phyloP scores from a whole-genome alignment of 2,329 filamentous ascomycete genomes.

The Neofusicoccum kwambonambiense region DNA sequence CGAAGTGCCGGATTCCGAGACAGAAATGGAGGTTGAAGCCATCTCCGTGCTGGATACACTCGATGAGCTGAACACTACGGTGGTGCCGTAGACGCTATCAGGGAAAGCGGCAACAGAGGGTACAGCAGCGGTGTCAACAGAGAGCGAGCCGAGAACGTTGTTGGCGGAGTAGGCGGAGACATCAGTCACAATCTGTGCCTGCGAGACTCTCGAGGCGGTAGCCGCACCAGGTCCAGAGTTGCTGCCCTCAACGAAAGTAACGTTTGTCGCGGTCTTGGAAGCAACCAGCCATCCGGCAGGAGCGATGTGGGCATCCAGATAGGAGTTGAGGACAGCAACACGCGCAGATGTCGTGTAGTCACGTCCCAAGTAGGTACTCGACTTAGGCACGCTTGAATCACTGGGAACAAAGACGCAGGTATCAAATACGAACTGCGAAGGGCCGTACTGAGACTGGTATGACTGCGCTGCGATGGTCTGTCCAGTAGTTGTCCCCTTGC shows the following conservation, averaged over 20 bases:
- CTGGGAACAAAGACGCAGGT: background rate
- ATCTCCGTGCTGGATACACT: slow-evolving; percentile 12
- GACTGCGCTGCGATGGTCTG: background rate
- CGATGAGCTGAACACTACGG: background rate
- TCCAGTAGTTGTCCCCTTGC: background rate
- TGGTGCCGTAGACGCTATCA: background rate
- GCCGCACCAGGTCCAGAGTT: background rate
- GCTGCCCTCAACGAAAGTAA: slow-evolving; percentile 3
- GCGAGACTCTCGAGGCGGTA: background rate
- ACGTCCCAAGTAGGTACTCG: background rate
- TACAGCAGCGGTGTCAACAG: background rate
- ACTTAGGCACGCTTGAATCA: background rate
- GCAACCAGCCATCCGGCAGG: background rate
- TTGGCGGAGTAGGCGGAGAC: background rate
- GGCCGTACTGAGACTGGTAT: background rate
- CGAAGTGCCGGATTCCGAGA: slow-evolving; percentile 22
- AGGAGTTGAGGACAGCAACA: background rate
- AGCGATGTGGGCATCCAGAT: slow-evolving; percentile 3
- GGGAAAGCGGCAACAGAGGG: background rate
- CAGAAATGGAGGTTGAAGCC: background rate
- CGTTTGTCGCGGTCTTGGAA: background rate
- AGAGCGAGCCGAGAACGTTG: background rate
- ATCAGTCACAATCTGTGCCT: background rate
- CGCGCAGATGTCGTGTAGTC: background rate
- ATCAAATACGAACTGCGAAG: background rate